Conservation (phyloP, 2,329 filamentous ascomycete species). For the Trichophyton mentagrophytes region DNA sequence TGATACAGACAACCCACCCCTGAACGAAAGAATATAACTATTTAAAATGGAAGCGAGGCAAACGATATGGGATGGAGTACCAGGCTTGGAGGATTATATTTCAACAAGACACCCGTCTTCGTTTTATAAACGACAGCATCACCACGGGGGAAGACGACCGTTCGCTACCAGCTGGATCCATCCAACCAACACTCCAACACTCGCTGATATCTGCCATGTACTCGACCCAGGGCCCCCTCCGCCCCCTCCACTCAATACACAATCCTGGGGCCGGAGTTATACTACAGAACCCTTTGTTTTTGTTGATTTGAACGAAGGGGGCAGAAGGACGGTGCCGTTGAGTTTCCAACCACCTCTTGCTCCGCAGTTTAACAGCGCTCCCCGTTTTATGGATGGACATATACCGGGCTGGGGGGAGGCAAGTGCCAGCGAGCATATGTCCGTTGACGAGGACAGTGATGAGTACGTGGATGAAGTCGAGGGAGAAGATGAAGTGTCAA, state of each 20-base stretch:
- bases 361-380: neutral
- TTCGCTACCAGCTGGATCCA: neutral
- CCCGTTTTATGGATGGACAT: neutral
- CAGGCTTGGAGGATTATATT: neutral
- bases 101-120: neutral
- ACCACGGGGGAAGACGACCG: neutral
- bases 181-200: neutral
- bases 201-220: neutral
- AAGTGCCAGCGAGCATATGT: neutral
- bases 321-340: neutral
- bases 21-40: neutral
- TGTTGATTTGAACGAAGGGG: neutral
- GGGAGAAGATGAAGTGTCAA: neutral
- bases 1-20: neutral
- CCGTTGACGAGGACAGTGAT: neutral
- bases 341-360: neutral
- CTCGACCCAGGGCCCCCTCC: neutral
- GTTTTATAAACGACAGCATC: neutral
- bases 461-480: neutral
- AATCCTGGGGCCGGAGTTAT: neutral
- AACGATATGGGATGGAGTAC: neutral
- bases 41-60: neutral
- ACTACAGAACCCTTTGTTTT: neutral
- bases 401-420: neutral
- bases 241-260: neutral